Evolutionary conservation across 2,329 filamentous ascomycete genomes (phyloP).

Genomic region (Rutstroemia sp.): DNA sequence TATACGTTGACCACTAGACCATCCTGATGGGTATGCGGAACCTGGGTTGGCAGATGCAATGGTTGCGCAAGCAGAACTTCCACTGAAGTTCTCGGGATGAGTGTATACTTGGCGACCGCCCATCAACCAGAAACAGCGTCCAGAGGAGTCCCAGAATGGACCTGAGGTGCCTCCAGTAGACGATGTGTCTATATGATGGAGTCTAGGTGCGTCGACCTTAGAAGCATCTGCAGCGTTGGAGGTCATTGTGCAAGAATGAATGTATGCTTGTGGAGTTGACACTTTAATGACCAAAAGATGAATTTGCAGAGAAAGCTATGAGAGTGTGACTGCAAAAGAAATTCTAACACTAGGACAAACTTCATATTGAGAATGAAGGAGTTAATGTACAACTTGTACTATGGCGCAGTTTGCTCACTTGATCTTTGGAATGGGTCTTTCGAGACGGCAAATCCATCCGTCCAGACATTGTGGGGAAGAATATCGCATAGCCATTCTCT

Average conservation of each 20-base stretch:
- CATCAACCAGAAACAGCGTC: constrained; percentile 5
- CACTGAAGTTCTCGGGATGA: constrained; percentile 1
- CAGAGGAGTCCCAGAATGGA: constrained; percentile 4
- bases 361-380: neutral
- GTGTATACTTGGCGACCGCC: constrained; percentile 7
- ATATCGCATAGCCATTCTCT: neutral
- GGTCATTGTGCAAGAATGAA: neutral
- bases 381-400: constrained; percentile 1
- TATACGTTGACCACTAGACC: constrained; percentile 2
- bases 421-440: neutral
- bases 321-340: neutral
- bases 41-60: neutral
- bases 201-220: neutral
- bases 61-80: constrained; percentile 9
- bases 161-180: constrained; percentile 1
- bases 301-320: neutral
- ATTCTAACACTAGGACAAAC: neutral
- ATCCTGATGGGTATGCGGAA: constrained; percentile 4
- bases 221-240: neutral
- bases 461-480: neutral
- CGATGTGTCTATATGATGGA: constrained; percentile 4
- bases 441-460: neutral
- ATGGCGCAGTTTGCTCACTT: neutral
- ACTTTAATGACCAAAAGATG: neutral
- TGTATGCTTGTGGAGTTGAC: neutral